Percentiles rank a stretch among this genome's conserved stretches.
Evolutionary conservation across 2,329 filamentous ascomycete species (phyloP).

Genomic region (Coniosporium uncinatum): DNA sequence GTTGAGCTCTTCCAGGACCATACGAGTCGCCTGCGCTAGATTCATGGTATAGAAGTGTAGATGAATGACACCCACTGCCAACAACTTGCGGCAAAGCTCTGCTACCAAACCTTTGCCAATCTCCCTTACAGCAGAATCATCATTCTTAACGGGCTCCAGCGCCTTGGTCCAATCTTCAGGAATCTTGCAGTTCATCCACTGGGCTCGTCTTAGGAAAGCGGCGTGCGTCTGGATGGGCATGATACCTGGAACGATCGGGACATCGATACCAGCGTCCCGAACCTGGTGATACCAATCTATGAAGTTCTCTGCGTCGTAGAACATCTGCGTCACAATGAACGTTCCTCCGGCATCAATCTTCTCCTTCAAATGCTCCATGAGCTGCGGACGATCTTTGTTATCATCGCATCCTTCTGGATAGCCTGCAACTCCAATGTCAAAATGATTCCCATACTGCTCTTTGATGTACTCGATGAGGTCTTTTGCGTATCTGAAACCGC

Average conservation of each 20-base stretch:
- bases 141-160: constrained; percentile 92
- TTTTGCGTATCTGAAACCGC: constrained; percentile 85
- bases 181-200: constrained; percentile 84
- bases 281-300: constrained; percentile 85
- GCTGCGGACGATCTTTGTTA: constrained; percentile 76
- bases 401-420: constrained; percentile 97
- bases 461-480: constrained; percentile 86
- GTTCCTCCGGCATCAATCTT: constrained; percentile 93
- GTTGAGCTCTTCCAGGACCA: constrained; percentile 87
- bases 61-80: constrained; percentile 73
- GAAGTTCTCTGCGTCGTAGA: constrained; percentile 97
- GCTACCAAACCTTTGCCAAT: constrained; percentile 84
- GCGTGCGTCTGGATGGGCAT: constrained; percentile 96
- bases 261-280: constrained; percentile 74
- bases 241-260: constrained; percentile 82
- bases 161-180: constrained; percentile 76
- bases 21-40: constrained; percentile 85
- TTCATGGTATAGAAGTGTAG: constrained; percentile 99
- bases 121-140: constrained; percentile 88
- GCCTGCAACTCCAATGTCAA: constrained; percentile 95
- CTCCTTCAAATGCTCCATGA: constrained; percentile 92
- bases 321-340: constrained; percentile 99
- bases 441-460: constrained; percentile 77
- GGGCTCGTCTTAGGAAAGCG: constrained; percentile 83
- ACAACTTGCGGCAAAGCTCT: constrained; percentile 82